These are phyloP conservation scores for Quercus variabilis DNA, from an alignment of 306 rosid species.

Conservation along the genomic window DNA sequence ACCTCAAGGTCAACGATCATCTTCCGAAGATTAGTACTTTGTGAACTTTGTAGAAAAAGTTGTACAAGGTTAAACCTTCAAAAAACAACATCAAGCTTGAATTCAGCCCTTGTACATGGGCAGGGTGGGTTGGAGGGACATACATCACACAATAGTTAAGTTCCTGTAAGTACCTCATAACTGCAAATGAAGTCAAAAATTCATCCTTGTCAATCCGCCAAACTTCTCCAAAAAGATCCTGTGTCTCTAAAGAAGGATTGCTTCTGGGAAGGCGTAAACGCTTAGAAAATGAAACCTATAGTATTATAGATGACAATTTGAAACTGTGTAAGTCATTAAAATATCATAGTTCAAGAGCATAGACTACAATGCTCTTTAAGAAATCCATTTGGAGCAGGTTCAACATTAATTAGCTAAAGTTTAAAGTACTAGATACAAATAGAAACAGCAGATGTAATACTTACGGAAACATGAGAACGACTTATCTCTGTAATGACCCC, in stretches of 20 bases:
- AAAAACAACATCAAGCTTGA: conserved; percentile 28
- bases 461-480: conserved; percentile 62
- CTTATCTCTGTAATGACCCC: conserved; percentile 73
- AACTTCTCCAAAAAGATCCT: conserved; percentile 62
- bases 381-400: background rate
- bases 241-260: conserved; percentile 39
- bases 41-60: conserved; percentile 63
- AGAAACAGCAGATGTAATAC: conserved; percentile 33
- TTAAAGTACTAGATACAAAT: background rate
- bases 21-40: conserved; percentile 63
- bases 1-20: conserved; percentile 92
- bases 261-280: conserved; percentile 70
- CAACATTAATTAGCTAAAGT: background rate
- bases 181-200: conserved; percentile 66
- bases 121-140: background rate
- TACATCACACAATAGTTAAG: background rate
- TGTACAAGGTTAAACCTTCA: conserved; percentile 84
- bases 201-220: conserved; percentile 92
- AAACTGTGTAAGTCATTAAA: conserved; percentile 8
- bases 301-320: conserved; percentile 18
- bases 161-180: conserved; percentile 64
- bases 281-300: conserved; percentile 82
- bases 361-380: background rate
- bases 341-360: conserved; percentile 12
- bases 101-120: conserved; percentile 11